These are phyloP conservation scores for Talinum fruticosum DNA, from an alignment of 148 eudicot species.

Conservation along the genomic window DNA sequence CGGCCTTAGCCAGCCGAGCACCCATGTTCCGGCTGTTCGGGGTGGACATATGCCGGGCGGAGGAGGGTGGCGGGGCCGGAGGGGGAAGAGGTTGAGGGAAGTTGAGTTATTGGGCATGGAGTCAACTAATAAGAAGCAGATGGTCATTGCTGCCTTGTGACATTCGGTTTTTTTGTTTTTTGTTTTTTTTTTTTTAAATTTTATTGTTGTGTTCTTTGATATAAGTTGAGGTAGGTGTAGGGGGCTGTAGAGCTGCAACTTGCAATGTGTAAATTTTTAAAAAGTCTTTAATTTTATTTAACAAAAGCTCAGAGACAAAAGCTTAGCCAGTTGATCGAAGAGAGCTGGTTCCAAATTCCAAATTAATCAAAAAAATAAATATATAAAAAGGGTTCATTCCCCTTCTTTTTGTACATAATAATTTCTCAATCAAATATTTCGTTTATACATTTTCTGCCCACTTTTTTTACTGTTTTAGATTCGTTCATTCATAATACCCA, in stretches of 20 bases:
- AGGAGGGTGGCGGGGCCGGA: neutral
- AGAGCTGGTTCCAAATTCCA: constrained; percentile 20
- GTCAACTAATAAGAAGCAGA: constrained; percentile 38
- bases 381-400: constrained; percentile 14
- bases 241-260: constrained; percentile 21
- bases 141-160: constrained; percentile 43
- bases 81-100: constrained; percentile 34
- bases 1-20: neutral
- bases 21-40: constrained; percentile 70
- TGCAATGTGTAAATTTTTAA: constrained; percentile 20
- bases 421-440: constrained; percentile 11
- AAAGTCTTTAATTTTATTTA: neutral
- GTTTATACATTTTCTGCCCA: neutral
- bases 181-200: neutral
- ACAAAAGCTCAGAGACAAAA: neutral
- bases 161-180: neutral
- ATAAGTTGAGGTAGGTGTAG: constrained; percentile 22
- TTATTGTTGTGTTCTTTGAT: constrained; percentile 7
- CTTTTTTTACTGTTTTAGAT: neutral
- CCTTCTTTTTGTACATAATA: constrained; percentile 4
- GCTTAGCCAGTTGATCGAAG: constrained; percentile 25
- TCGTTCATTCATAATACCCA: neutral
- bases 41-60: constrained; percentile 49
- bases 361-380: constrained; percentile 16
- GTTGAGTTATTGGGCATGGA: constrained; percentile 29